Evolutionary conservation across 179 eudicot genomes (phyloP), one percentile per base, ranked within the genome.

Genomic region (Vitellaria paradoxa): DNA sequence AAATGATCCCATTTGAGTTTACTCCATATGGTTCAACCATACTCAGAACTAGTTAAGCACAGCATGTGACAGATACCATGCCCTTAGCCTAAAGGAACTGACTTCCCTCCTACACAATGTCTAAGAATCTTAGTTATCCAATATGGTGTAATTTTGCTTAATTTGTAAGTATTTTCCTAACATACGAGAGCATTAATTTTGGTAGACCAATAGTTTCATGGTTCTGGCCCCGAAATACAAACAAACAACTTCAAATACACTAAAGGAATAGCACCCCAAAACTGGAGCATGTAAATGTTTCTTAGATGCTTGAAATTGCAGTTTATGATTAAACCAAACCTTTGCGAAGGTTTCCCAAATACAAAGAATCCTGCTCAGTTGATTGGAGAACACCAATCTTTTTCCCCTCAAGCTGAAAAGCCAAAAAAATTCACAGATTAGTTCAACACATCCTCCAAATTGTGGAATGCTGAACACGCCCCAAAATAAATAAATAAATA

Each of bases 341-440:
- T 90, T 90, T 92, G 78, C 87, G 83, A 70, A 92, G 88, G 76
- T 89, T 92, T 60, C 97, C 97, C 52, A 92, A 40, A 86, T 81
- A 92, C 63, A 92, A 80, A 56, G 94, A 83, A 65, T 87, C 81
- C 69, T 92, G 90, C 76, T 89, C 91, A 9, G 65, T 78, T 81
- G 97, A 92, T 68, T 89, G 89, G 55, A 84, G 97, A 81, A 88
- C 90, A 15, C 97, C 97, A 68, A 90, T 85, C 81, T 87, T 82
- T 83, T 90, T 90, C 17, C 97, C 94, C 30, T 89, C 94, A 30
- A 88, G 77, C 97, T 92, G 94, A 72, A 77, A 84, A 47, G 52
- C 42, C 64, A 78, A 72, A 55, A 8, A 75, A 26, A 56, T 59
- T 45, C 73, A 73, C 50, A 76, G 15, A 42, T 57, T 42, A 55